phyloP scores from a whole-genome alignment of 345 rosid genomes.

The Rhizophora mangle region DNA sequence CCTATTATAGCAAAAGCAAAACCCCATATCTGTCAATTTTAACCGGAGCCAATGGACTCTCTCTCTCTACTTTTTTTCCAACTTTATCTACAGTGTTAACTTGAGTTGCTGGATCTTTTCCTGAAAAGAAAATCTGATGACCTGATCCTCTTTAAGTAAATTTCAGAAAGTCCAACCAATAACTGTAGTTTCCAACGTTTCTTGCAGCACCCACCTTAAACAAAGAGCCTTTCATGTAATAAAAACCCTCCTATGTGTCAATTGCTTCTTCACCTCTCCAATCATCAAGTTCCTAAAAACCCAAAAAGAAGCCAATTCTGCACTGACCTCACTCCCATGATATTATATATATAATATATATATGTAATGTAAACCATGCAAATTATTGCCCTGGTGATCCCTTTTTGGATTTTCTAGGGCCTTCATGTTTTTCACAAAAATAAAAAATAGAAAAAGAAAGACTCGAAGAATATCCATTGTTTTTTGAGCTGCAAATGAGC shows the following conservation, averaged over 20 bases:
- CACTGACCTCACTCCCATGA: too few relatives aligned
- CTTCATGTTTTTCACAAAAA: neutral
- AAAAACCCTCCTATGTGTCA: too few relatives aligned
- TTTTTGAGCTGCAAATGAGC: too few relatives aligned
- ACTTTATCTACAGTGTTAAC: constrained; percentile 45
- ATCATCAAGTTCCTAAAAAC: too few relatives aligned
- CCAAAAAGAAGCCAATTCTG: neutral
- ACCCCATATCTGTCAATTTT: neutral
- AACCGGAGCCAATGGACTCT: too few relatives aligned
- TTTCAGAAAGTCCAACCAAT: constrained; percentile 16
- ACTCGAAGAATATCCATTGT: neutral
- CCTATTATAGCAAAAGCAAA: constrained; percentile 26
- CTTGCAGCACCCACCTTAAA: neutral
- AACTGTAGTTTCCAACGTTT: constrained; percentile 11
- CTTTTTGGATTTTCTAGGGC: neutral
- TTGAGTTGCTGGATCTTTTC: constrained; percentile 46
- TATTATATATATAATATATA: neutral
- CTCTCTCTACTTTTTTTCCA: neutral
- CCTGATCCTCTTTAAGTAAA: constrained; percentile 35
- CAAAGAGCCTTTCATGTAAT: too few relatives aligned
- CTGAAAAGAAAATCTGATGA: constrained; percentile 40
- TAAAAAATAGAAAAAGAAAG: too few relatives aligned
- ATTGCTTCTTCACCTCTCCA: too few relatives aligned
- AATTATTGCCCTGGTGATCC: constrained; percentile 7
- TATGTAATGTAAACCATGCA: constrained; percentile 15